Percentiles rank a stretch among this genome's conserved stretches.
These are phyloP conservation scores for Diatrype stigma DNA, from an alignment of 2,329 filamentous ascomycete species.

Conservation along the genomic window DNA sequence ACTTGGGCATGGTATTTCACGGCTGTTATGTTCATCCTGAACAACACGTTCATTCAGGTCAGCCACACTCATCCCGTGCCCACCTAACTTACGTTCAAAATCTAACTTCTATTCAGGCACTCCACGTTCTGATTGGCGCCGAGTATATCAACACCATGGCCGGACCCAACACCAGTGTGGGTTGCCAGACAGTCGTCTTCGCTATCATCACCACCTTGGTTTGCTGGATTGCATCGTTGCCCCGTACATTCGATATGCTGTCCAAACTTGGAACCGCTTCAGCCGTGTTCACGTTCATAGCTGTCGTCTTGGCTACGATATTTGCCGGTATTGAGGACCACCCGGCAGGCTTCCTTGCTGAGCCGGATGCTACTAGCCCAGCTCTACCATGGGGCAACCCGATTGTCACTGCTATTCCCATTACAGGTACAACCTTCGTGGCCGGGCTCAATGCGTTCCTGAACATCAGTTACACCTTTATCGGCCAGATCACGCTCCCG, in stretches of 20 bases:
- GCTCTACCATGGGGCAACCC: conserved; percentile 51
- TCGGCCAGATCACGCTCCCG: conserved; percentile 89
- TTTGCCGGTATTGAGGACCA: conserved; percentile 75
- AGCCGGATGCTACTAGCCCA: conserved; percentile 28
- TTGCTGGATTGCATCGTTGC: conserved; percentile 75
- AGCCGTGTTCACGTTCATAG: conserved; percentile 85
- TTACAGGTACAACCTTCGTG: conserved; percentile 72
- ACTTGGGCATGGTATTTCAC: conserved; percentile 66
- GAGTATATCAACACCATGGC: conserved; percentile 91
- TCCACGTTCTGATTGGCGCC: conserved; percentile 80
- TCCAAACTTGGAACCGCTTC: conserved; percentile 75
- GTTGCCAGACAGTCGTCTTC: conserved; percentile 75
- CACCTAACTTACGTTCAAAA: conserved; percentile 4
- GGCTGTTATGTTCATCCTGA: conserved; percentile 85
- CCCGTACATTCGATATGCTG: conserved; percentile 77
- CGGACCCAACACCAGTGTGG: conserved; percentile 53
- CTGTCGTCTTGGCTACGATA: conserved; percentile 76
- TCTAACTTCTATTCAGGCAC: conserved; percentile 44
- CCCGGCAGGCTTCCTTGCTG: conserved; percentile 61
- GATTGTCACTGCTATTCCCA: conserved; percentile 63
- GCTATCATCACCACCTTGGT: conserved; percentile 69
- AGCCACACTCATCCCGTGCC: conserved; percentile 10
- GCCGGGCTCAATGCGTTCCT: conserved; percentile 81
- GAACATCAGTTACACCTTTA: conserved; percentile 95
- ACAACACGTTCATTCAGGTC: conserved; percentile 87